Conservation (phyloP, 495 filamentous ascomycete genomes). For the Echria macrotheca region DNA sequence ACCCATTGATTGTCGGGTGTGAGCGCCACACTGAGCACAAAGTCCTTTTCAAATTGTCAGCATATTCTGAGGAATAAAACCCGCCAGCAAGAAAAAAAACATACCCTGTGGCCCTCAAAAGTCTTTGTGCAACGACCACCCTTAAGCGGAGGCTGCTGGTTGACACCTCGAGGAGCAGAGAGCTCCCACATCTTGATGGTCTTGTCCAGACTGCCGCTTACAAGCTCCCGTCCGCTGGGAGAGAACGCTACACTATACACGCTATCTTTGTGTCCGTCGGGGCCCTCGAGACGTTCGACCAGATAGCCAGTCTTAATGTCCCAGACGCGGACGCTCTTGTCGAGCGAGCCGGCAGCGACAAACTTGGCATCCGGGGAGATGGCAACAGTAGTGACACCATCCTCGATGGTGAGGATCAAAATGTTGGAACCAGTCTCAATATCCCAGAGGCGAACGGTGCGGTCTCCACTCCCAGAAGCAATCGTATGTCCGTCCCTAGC, state of each 20-base stretch:
- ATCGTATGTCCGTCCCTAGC: slow-evolving; percentile 82
- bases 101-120: slow-evolving; percentile 85
- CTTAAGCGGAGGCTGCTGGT: slow-evolving; percentile 53
- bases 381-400: slow-evolving; percentile 85
- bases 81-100: slow-evolving; percentile 22
- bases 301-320: slow-evolving; percentile 75
- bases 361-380: slow-evolving; percentile 85
- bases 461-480: slow-evolving; percentile 81
- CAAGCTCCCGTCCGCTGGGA: slow-evolving; percentile 78
- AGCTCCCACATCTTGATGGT: slow-evolving; percentile 97
- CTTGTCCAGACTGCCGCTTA: slow-evolving; percentile 86
- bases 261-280: slow-evolving; percentile 84
- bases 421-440: slow-evolving; percentile 69
- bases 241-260: slow-evolving; percentile 93
- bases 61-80: neutral
- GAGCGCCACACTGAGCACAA: slow-evolving; percentile 82
- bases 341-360: slow-evolving; percentile 81
- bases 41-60: slow-evolving; percentile 55
- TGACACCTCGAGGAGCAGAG: slow-evolving; percentile 57
- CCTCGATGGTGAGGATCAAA: slow-evolving; percentile 76
- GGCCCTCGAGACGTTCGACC: slow-evolving; percentile 76
- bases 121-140: slow-evolving; percentile 80
- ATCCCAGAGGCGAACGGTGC: slow-evolving; percentile 86
- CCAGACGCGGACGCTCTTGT: slow-evolving; percentile 90
- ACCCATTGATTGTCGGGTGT: slow-evolving; percentile 87